Conservation (phyloP, 331 rosid genomes). For the Erythrophleum ivorense region DNA sequence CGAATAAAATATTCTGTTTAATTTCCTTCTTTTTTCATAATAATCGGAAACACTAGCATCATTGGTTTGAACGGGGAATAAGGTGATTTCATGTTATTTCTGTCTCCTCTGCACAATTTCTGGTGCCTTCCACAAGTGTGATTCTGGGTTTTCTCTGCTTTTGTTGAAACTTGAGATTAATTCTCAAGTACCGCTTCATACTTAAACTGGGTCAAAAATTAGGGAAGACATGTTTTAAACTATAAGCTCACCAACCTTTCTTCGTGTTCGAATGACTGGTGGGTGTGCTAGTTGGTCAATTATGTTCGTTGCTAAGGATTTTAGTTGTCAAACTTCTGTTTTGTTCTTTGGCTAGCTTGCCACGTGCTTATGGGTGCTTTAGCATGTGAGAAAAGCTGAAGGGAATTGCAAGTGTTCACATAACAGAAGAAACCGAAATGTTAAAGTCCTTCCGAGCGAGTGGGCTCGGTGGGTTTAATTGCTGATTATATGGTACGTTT, state of each 20-base stretch:
- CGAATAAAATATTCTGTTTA: neutral
- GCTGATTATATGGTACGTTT: conserved; percentile 17
- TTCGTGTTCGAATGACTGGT: conserved; percentile 47
- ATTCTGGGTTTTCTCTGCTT: conserved; percentile 1
- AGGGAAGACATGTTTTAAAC: conserved; percentile 26
- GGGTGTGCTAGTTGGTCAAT: conserved; percentile 28
- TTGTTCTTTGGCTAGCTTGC: conserved; percentile 14
- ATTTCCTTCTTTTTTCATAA: neutral
- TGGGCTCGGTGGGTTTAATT: conserved; percentile 24
- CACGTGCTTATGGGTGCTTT: conserved; percentile 22
- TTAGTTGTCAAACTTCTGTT: neutral
- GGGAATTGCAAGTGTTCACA: conserved; percentile 23
- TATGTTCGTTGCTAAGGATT: conserved; percentile 19
- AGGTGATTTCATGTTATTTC: neutral
- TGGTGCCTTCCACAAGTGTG: neutral
- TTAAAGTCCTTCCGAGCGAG: conserved; percentile 12
- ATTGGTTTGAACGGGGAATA: neutral
- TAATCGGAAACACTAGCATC: neutral
- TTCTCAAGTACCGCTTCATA: conserved; percentile 1
- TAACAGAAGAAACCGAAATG: conserved; percentile 2
- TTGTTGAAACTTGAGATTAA: conserved; percentile 12
- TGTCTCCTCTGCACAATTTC: neutral
- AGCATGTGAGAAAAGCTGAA: conserved; percentile 9
- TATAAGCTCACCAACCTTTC: conserved; percentile 62
- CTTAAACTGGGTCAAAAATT: conserved; percentile 23